A percentile compares a stretch with the other conserved stretches of the same genome.
Conservation (phyloP, 2,329 filamentous ascomycete species). For the Hypocrella siamensis region DNA sequence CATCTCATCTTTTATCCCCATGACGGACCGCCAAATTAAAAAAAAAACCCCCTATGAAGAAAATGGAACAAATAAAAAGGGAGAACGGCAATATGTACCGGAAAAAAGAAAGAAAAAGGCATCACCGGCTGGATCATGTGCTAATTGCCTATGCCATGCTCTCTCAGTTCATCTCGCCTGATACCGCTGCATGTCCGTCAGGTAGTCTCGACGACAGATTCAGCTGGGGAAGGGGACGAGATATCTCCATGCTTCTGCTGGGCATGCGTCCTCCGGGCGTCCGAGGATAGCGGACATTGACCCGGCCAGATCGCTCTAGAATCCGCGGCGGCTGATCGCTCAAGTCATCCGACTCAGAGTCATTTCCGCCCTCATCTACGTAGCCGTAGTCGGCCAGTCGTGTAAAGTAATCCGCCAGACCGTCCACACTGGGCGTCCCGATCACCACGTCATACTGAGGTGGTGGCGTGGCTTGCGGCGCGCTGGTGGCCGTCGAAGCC, state of each 20-base stretch:
- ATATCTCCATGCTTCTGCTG: conserved; percentile 40
- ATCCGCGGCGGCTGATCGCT: conserved; percentile 30
- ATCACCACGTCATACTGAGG: conserved; percentile 73
- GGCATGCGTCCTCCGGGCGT: conserved; percentile 38
- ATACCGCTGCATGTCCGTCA: neutral
- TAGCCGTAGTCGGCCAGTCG: conserved; percentile 59
- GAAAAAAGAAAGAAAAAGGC: too few relatives aligned
- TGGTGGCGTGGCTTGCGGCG: conserved; percentile 54
- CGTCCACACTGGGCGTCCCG: conserved; percentile 48
- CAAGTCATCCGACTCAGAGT: conserved; percentile 21
- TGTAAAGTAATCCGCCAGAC: conserved; percentile 75
- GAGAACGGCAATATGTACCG: too few relatives aligned
- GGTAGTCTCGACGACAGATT: neutral
- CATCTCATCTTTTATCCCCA: too few relatives aligned
- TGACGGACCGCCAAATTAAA: too few relatives aligned
- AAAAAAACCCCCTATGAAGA: too few relatives aligned
- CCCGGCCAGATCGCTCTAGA: conserved; percentile 33
- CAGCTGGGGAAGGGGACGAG: conserved; percentile 14
- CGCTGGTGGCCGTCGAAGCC: conserved; percentile 5
- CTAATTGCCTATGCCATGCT: too few relatives aligned
- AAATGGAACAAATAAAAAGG: too few relatives aligned
- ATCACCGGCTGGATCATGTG: too few relatives aligned
- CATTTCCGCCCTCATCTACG: conserved; percentile 17
- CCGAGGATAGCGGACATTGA: conserved; percentile 41
- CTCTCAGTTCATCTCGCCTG: neutral